A percentile compares a stretch with the other conserved stretches of the same genome.
Conservation (phyloP, 2,329 filamentous ascomycete genomes). For the Trichophyton mentagrophytes region DNA sequence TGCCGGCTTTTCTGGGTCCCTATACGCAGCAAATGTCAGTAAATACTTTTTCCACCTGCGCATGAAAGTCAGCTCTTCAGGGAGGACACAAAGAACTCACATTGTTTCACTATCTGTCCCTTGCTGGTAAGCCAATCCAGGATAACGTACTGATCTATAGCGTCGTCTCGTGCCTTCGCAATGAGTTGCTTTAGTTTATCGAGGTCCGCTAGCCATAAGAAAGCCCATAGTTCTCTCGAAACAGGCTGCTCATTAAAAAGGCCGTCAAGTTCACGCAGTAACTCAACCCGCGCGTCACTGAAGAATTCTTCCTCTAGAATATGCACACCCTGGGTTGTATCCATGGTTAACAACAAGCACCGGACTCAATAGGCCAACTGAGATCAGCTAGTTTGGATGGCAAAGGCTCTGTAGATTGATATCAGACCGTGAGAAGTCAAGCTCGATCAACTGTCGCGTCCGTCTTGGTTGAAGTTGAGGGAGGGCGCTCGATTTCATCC, state of each 20-base stretch:
- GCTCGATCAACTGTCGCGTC: too few species aligned
- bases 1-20: neutral
- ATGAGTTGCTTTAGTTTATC: neutral
- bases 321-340: neutral
- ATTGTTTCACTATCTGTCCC: neutral
- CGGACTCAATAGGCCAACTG: too few species aligned
- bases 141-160: neutral
- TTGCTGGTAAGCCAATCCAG: neutral
- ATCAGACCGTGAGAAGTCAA: too few species aligned
- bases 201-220: neutral
- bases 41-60: neutral
- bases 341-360: neutral
- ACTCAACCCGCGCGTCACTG: neutral
- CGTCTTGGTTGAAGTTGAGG: too few species aligned
- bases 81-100: neutral
- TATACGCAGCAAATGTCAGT: neutral
- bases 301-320: neutral
- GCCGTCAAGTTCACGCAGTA: neutral
- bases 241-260: neutral
- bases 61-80: neutral
- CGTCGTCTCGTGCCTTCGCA: neutral
- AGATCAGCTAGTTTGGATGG: too few species aligned
- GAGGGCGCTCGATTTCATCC: too few species aligned
- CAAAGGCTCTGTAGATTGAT: too few species aligned
- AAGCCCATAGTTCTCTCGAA: neutral